Evolutionary conservation across 345 rosid genomes (phyloP).

Genomic region (Rhizophora apiculata): DNA sequence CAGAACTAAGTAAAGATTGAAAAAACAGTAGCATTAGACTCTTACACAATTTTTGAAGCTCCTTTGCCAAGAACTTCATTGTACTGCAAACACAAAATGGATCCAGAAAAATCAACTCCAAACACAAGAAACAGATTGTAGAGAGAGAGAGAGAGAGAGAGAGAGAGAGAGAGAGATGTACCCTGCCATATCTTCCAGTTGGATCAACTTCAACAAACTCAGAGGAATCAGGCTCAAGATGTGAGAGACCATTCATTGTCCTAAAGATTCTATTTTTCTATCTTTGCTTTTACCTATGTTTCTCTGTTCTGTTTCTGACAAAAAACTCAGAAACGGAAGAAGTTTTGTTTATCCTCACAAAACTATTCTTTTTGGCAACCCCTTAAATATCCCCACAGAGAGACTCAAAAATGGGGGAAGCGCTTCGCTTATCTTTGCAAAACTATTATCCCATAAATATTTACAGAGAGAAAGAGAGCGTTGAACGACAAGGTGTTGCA

Average conservation of each 20-base stretch:
- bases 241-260: constrained; percentile 62
- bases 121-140: neutral
- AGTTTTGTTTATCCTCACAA: neutral
- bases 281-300: neutral
- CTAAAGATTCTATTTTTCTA: neutral
- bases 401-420: too few species aligned
- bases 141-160: constrained; percentile 4
- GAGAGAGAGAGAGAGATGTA: constrained; percentile 26
- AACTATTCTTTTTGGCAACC: neutral
- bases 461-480: neutral
- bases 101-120: constrained; percentile 12
- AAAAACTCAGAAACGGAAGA: constrained; percentile 2
- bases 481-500: too few species aligned
- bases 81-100: constrained; percentile 48
- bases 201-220: constrained; percentile 98
- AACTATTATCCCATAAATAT: too few species aligned
- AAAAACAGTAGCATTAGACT: constrained; percentile 22
- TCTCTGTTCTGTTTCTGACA: constrained; percentile 3
- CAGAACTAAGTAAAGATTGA: constrained; percentile 4
- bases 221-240: constrained; percentile 44
- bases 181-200: constrained; percentile 96
- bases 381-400: too few species aligned
- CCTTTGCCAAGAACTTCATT: constrained; percentile 93
- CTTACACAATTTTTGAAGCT: constrained; percentile 97
- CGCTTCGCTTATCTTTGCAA: too few species aligned